Conservation (phyloP, 345 rosid genomes). For the Citrus cavaleriei region DNA sequence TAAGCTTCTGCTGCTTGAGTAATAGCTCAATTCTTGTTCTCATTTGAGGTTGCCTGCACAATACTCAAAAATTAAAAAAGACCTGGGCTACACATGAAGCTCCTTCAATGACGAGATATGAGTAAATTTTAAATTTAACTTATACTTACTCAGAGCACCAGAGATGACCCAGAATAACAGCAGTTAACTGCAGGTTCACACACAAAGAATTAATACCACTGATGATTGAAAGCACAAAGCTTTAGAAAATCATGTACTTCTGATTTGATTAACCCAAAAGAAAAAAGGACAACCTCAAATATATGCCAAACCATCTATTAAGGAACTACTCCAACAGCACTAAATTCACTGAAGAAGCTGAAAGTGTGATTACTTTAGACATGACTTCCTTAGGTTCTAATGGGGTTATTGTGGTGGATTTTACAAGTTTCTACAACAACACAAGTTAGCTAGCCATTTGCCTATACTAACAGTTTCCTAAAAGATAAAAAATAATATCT, state of each 20-base stretch:
- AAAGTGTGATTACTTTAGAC: neutral
- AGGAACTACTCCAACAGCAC: neutral
- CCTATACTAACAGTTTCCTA: neutral
- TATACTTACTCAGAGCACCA: slow-evolving; percentile 95
- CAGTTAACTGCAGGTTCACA: slow-evolving; percentile 62
- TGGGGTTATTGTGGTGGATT: neutral
- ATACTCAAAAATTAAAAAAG: neutral
- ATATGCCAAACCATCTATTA: neutral
- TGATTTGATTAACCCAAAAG: too few relatives aligned
- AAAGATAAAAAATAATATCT: neutral
- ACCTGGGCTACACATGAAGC: neutral
- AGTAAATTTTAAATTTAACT: neutral
- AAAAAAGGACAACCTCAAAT: neutral
- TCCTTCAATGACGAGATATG: slow-evolving; percentile 4
- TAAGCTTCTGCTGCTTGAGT: slow-evolving; percentile 88
- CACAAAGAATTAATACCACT: neutral
- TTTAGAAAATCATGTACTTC: neutral
- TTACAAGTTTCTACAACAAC: neutral
- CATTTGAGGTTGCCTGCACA: slow-evolving; percentile 66
- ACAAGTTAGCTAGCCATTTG: neutral
- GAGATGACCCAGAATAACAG: slow-evolving; percentile 83
- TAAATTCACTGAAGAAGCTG: neutral
- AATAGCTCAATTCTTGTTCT: slow-evolving; percentile 81
- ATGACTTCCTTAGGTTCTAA: neutral
- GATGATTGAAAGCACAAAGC: neutral